Evolutionary conservation across 2,329 filamentous ascomycete species (phyloP).

Genomic region (Clarireedia hainanense): DNA sequence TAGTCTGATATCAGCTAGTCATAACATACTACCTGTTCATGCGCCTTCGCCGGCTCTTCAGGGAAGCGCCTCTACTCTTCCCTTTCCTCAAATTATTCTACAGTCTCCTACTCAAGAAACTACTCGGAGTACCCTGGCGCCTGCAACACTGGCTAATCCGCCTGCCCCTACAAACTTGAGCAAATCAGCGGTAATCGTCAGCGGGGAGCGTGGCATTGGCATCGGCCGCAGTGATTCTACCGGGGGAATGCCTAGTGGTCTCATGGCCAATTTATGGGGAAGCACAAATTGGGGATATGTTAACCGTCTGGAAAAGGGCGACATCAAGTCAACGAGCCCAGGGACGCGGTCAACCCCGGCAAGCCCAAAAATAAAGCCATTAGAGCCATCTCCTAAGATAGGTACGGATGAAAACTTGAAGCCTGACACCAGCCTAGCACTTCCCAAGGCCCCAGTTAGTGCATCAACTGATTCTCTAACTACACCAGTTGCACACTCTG

Average conservation of each 20-base stretch:
- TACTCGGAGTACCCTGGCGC: conserved; percentile 61
- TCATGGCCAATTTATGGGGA: conserved; percentile 92
- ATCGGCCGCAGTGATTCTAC: conserved; percentile 51
- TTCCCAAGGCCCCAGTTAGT: conserved; percentile 14
- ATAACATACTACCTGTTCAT: conserved; percentile 65
- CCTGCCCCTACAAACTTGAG: conserved; percentile 81
- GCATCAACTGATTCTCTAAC: conserved; percentile 20
- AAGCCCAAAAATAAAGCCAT: conserved; percentile 21
- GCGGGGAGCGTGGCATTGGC: conserved; percentile 64
- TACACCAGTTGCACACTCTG: not conserved
- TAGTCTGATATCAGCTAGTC: conserved; percentile 76
- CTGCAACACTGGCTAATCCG: conserved; percentile 72
- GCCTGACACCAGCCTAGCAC: conserved; percentile 17
- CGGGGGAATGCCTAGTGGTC: conserved; percentile 71
- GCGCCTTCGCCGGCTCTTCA: conserved; percentile 27
- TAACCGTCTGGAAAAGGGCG: conserved; percentile 50
- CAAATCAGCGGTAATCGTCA: conserved; percentile 73
- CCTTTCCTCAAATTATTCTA: conserved; percentile 30
- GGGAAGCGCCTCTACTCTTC: conserved; percentile 19
- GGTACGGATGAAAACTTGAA: conserved; percentile 24
- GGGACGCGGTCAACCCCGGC: conserved; percentile 19
- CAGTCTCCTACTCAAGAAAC: conserved; percentile 35
- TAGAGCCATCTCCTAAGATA: conserved; percentile 22
- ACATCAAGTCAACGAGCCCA: conserved; percentile 30
- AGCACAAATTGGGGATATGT: conserved; percentile 72